These are phyloP conservation scores for Trichosporon coremiiforme DNA, from an alignment of 1,284 basidiomycete species.

Conservation along the genomic window DNA sequence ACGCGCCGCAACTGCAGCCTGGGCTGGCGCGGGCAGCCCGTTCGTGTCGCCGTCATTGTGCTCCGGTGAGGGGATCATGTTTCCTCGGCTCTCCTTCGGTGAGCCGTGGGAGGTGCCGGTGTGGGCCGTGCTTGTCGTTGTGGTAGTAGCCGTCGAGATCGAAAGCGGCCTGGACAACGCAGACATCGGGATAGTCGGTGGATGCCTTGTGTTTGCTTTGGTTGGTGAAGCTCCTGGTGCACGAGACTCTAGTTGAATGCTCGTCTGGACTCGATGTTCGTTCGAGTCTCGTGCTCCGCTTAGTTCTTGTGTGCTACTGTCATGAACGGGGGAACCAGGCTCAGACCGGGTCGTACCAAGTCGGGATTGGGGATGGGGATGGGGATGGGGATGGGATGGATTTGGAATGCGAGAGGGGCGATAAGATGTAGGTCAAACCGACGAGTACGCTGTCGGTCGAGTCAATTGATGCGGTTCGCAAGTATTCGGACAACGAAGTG, in stretches of 20 bases:
- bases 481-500: background rate
- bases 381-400: too few species aligned
- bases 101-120: background rate
- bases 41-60: background rate
- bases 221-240: constrained; percentile 17
- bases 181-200: background rate
- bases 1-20: background rate
- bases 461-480: background rate
- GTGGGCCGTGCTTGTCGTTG: background rate
- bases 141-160: background rate
- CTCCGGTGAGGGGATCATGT: background rate
- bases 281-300: constrained; percentile 18
- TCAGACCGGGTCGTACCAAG: background rate
- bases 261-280: constrained; percentile 7
- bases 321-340: background rate
- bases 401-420: constrained; percentile 3
- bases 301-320: background rate
- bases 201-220: background rate
- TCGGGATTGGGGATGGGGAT: background rate
- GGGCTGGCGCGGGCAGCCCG: background rate
- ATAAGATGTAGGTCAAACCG: constrained; percentile 11
- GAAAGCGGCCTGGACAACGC: background rate
- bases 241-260: constrained; percentile 15
- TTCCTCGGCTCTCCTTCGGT: background rate
- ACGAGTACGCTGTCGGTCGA: background rate